A percentile compares a stretch with the other conserved stretches of the same genome.
phyloP scores from a whole-genome alignment of 768 basidiomycete genomes.

The Tulasnella sp. region DNA sequence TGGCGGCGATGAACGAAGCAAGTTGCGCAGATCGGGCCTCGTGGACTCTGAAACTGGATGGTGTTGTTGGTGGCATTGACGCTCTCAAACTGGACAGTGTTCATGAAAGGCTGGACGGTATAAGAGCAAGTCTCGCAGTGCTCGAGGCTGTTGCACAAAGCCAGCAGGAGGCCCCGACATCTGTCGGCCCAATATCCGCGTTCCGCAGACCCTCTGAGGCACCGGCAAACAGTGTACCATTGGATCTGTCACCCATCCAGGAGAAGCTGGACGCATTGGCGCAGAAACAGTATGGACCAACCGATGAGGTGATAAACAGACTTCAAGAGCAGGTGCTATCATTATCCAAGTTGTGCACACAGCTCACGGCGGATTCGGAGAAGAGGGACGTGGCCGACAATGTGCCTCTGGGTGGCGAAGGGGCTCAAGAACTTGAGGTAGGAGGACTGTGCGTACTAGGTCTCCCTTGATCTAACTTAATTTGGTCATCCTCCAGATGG shows the following conservation, averaged over 20 bases:
- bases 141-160: conserved; percentile 21
- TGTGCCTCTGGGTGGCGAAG: background rate
- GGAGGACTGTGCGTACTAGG: background rate
- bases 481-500: background rate
- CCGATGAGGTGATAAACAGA: background rate
- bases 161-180: background rate
- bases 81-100: conserved; percentile 3
- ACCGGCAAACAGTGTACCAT: background rate
- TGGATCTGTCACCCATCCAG: conserved; percentile 15
- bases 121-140: conserved; percentile 20
- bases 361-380: background rate
- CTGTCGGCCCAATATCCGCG: background rate
- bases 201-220: conserved; percentile 10
- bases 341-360: background rate
- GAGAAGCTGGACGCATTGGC: conserved; percentile 25
- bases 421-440: background rate
- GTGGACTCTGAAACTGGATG: conserved; percentile 18
- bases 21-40: conserved; percentile 17
- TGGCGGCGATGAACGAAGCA: conserved; percentile 21
- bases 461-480: background rate
- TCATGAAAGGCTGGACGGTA: conserved; percentile 18
- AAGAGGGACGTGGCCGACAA: background rate
- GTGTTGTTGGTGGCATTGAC: background rate
- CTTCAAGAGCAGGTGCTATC: conserved; percentile 19
- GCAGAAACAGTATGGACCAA: background rate